Percentiles rank a stretch among this genome's conserved stretches.
phyloP scores from a whole-genome alignment of 495 filamentous ascomycete genomes.

The Pyrenula aspistea region DNA sequence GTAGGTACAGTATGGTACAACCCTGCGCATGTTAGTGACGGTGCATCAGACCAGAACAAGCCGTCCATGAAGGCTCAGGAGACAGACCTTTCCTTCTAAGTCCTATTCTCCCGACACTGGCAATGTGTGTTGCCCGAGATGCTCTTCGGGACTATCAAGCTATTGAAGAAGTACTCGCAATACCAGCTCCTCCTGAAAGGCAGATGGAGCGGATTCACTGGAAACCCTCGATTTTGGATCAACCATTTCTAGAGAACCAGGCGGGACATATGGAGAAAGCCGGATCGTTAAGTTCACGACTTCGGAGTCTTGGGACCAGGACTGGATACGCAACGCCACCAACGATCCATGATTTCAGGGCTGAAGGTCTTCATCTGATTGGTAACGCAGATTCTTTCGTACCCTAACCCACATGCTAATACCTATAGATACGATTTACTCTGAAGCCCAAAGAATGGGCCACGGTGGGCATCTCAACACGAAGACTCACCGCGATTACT shows the following conservation, averaged over 20 bases:
- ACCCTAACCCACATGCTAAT: slow-evolving; percentile 3
- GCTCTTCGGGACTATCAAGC: slow-evolving; percentile 6
- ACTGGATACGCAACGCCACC: slow-evolving; percentile 5
- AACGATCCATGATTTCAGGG: slow-evolving; percentile 12
- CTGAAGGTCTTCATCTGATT: slow-evolving; percentile 9
- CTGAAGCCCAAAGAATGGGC: slow-evolving; percentile 10
- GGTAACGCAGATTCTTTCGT: neutral
- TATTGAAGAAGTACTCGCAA: slow-evolving; percentile 8
- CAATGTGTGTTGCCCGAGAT: neutral
- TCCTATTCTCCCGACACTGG: neutral
- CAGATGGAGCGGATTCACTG: slow-evolving; percentile 5
- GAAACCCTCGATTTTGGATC: neutral
- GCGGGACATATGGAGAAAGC: neutral
- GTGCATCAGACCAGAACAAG: slow-evolving; percentile 1
- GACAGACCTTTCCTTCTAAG: slow-evolving; percentile 4
- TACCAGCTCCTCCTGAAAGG: slow-evolving; percentile 4
- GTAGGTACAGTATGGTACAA: neutral
- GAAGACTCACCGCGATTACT: slow-evolving; percentile 8
- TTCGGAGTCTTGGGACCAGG: neutral
- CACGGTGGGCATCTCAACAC: slow-evolving; percentile 9
- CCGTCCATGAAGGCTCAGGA: slow-evolving; percentile 3
- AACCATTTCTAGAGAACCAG: neutral
- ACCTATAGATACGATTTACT: slow-evolving; percentile 14
- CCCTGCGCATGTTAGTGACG: neutral
- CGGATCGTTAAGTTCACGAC: neutral